phyloP scores from a whole-genome alignment of 139 green algal species.

The Chlorella sorokiniana region DNA sequence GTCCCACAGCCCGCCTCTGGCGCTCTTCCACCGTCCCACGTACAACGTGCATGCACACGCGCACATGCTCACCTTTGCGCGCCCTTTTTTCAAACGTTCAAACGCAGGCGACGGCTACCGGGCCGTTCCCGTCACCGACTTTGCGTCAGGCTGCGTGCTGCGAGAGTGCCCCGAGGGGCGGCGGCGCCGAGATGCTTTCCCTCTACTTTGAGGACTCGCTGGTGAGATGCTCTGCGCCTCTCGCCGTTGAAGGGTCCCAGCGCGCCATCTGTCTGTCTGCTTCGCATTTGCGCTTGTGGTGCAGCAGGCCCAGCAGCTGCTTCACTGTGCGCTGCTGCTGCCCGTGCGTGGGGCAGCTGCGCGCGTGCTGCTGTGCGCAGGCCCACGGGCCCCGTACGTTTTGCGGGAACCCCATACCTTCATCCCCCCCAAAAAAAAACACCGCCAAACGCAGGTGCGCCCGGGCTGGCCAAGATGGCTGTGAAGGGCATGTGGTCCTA shows the following conservation, averaged over 20 bases:
- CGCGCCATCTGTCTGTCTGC: too few species aligned
- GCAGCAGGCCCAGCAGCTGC: too few species aligned
- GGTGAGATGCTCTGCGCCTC: too few species aligned
- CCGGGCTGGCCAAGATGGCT: slow-evolving; percentile 71
- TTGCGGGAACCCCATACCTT: too few species aligned
- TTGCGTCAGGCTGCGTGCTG: slow-evolving; percentile 57
- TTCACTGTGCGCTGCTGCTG: too few species aligned
- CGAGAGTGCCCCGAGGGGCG: neutral
- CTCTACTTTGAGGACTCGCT: slow-evolving; percentile 80
- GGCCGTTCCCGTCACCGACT: slow-evolving; percentile 62
- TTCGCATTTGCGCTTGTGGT: too few species aligned
- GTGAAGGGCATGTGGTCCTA: slow-evolving; percentile 77
- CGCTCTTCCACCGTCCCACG: neutral
- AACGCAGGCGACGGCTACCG: slow-evolving; percentile 16
- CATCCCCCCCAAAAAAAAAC: neutral
- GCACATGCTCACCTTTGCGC: too few species aligned
- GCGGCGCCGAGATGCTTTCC: slow-evolving; percentile 61
- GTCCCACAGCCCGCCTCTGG: too few species aligned
- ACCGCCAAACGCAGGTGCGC: slow-evolving; percentile 23
- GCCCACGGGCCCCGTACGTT: too few species aligned
- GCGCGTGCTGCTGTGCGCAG: too few species aligned
- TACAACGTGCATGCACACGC: neutral
- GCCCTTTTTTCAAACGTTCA: neutral
- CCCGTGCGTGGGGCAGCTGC: too few species aligned
- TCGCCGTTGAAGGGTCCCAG: too few species aligned